A percentile compares a stretch with the other conserved stretches of the same genome.
Conservation (phyloP, 441 rosid genomes). For the Metrosideros polymorpha region DNA sequence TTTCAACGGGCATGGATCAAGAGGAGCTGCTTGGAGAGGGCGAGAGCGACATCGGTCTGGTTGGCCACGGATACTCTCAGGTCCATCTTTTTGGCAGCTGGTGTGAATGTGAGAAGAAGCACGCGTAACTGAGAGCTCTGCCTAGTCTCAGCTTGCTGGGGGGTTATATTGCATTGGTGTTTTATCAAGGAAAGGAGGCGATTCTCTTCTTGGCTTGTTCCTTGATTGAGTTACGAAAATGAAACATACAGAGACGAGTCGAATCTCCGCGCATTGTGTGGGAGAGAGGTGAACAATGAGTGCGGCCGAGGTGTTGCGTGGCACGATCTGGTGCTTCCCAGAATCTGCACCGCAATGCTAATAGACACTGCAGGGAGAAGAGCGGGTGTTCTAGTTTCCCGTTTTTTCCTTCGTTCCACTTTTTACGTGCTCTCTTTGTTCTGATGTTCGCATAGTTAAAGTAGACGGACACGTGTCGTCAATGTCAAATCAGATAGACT, state of each 20-base stretch:
- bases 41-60: slow-evolving; percentile 48
- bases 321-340: neutral
- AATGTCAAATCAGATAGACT: neutral
- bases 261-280: neutral
- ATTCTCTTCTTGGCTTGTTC: neutral
- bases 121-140: neutral
- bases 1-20: slow-evolving; percentile 4
- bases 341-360: neutral
- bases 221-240: neutral
- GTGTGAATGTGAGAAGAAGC: neutral
- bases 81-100: slow-evolving; percentile 26
- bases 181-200: neutral
- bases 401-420: neutral
- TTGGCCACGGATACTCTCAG: slow-evolving; percentile 28
- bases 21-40: slow-evolving; percentile 31
- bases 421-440: neutral
- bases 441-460: neutral
- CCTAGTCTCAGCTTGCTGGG: neutral
- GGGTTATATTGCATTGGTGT: neutral
- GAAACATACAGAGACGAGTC: neutral
- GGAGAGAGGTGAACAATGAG: neutral
- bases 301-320: neutral
- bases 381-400: neutral
- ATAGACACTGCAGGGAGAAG: neutral
- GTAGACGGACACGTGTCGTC: neutral